Evolutionary conservation across 371 early-diverging fungal species (phyloP).

Genomic region (Mortierella sp.): DNA sequence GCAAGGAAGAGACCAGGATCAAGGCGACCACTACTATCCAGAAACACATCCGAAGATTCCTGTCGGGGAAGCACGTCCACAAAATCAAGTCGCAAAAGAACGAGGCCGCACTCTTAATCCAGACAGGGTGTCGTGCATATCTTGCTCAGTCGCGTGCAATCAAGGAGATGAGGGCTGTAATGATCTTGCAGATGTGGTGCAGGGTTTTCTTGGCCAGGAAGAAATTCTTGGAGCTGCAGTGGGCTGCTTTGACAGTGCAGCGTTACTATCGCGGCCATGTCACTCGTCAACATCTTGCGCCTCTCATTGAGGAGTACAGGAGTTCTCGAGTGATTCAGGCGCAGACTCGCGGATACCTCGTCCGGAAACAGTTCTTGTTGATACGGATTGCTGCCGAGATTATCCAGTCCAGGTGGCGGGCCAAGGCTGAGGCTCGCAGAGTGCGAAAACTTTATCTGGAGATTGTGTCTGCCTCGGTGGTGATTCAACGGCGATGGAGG

Average conservation of each 20-base stretch:
- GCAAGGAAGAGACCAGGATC: constrained; percentile 34
- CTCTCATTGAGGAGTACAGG: constrained; percentile 13
- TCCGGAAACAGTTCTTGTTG: constrained; percentile 27
- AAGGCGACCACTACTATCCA: constrained; percentile 47
- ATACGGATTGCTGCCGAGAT: constrained; percentile 37
- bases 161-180: constrained; percentile 20
- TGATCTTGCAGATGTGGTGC: constrained; percentile 32
- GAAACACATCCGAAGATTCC: constrained; percentile 30
- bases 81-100: constrained; percentile 2
- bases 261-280: constrained; percentile 36
- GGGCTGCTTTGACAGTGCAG: constrained; percentile 40
- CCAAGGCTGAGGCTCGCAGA: constrained; percentile 24
- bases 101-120: constrained; percentile 41
- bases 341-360: constrained; percentile 39
- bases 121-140: constrained; percentile 46
- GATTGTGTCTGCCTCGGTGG: constrained; percentile 19
- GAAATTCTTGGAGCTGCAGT: constrained; percentile 31
- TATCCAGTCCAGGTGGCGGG: constrained; percentile 31
- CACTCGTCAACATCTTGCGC: constrained; percentile 20
- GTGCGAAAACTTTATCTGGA: constrained; percentile 22
- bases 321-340: constrained; percentile 32
- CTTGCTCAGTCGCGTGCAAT: constrained; percentile 30
- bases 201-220: constrained; percentile 34
- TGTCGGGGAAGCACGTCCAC: constrained; percentile 16
- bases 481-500: constrained; percentile 44